Conservation (phyloP, 2,329 filamentous ascomycete species). For the Teratosphaeria nubilosa region DNA sequence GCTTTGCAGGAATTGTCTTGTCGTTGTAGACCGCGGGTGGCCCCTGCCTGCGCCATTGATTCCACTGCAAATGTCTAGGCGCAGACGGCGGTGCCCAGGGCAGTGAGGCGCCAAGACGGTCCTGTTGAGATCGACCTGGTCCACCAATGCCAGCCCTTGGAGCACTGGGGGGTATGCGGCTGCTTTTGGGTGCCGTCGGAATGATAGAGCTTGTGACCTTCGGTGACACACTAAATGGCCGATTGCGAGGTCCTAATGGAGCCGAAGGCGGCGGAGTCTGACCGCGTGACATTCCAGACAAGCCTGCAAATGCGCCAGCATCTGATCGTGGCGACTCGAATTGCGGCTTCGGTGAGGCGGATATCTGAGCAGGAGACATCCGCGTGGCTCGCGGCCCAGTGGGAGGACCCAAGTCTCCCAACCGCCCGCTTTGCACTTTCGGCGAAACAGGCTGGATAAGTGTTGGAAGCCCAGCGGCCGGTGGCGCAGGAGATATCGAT, state of each 20-base stretch:
- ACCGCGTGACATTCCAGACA: conserved; percentile 5
- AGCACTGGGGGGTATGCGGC: conserved; percentile 18
- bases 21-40: conserved; percentile 9
- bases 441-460: conserved; percentile 17
- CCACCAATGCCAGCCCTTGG: conserved; percentile 14
- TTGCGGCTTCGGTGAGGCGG: conserved; percentile 17
- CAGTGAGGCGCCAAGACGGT: conserved; percentile 6
- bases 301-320: conserved; percentile 7
- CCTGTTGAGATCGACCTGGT: conserved; percentile 6
- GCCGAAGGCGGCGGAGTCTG: conserved; percentile 21
- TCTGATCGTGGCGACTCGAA: conserved; percentile 19
- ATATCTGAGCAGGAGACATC: conserved; percentile 11
- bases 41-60: conserved; percentile 14
- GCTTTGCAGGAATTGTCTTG: conserved; percentile 32
- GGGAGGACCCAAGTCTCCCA: conserved; percentile 17
- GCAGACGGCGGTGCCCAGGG: conserved; percentile 9
- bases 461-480: conserved; percentile 12
- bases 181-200: conserved; percentile 28
- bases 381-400: conserved; percentile 23
- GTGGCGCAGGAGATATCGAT: conserved; percentile 12
- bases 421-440: conserved; percentile 11
- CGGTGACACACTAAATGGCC: conserved; percentile 26
- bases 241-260: conserved; percentile 23
- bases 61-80: conserved; percentile 9
- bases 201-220: conserved; percentile 21